phyloP scores from a whole-genome alignment of 805 yeast species.

The Yarrowia osloensis region DNA sequence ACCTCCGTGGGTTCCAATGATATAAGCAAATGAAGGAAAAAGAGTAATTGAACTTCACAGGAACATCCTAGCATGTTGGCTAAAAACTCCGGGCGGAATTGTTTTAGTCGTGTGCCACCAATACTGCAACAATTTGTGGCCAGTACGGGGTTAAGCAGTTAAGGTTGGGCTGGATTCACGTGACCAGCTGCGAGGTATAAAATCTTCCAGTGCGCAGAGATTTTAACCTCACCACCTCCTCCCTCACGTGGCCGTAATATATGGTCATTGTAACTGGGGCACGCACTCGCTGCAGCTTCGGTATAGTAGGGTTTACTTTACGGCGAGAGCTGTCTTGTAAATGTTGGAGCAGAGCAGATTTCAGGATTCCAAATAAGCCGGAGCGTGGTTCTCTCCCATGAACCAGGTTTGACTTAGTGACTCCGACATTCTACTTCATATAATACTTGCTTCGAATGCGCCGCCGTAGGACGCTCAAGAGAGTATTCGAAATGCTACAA shows the following conservation, averaged over 20 bases:
- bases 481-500: no score
- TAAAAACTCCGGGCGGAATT: no score
- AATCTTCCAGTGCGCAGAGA: not conserved
- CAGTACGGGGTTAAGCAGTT: not conserved
- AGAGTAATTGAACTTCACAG: no score
- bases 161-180: not conserved
- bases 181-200: not conserved
- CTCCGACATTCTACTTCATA: slow-evolving; percentile 33
- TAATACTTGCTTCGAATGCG: no score
- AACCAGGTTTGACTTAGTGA: slow-evolving; percentile 39
- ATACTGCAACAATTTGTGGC: not conserved
- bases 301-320: slow-evolving; percentile 31
- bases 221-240: slow-evolving; percentile 26
- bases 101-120: no score
- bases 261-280: slow-evolving; percentile 29
- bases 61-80: no score
- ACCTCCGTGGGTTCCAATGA: not conserved
- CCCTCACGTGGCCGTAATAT: slow-evolving; percentile 30
- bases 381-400: slow-evolving; percentile 36
- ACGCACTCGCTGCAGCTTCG: slow-evolving; percentile 30
- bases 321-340: slow-evolving; percentile 31
- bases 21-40: not conserved
- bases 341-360: slow-evolving; percentile 31
- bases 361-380: slow-evolving; percentile 40
- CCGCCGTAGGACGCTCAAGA: no score